A percentile compares a stretch with the other conserved stretches of the same genome.
Conservation (phyloP, 768 basidiomycete species). For the Lactarius sp. region DNA sequence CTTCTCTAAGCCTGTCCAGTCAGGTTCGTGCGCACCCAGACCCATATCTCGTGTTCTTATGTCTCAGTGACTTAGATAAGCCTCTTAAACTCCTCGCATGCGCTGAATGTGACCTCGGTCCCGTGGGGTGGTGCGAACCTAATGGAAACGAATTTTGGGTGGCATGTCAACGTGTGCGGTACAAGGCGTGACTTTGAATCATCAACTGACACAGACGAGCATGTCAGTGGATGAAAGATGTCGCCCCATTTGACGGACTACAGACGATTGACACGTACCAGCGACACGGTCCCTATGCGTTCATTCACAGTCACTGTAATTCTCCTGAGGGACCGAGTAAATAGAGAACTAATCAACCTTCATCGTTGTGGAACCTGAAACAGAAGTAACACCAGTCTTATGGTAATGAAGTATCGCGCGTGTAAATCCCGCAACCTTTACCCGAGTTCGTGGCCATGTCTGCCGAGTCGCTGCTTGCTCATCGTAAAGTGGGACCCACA, state of each 20-base stretch:
- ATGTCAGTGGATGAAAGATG: background rate
- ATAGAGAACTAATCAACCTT: background rate
- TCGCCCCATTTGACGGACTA: background rate
- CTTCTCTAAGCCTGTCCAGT: constrained; percentile 56
- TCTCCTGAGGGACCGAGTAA: background rate
- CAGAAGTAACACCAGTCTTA: background rate
- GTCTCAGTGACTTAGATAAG: constrained; percentile 32
- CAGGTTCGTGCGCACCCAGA: constrained; percentile 31
- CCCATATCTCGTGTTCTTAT: constrained; percentile 7
- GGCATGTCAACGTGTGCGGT: constrained; percentile 62
- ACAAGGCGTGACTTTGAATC: constrained; percentile 32
- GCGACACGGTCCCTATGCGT: background rate
- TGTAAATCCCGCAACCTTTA: background rate
- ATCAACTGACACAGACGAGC: background rate
- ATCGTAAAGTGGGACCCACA: background rate
- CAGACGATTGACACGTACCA: background rate
- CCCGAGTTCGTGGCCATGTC: background rate
- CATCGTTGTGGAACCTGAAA: background rate
- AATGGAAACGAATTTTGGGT: constrained; percentile 77
- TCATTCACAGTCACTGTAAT: background rate
- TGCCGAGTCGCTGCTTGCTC: background rate
- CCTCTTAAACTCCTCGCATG: constrained; percentile 67
- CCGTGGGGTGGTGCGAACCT: constrained; percentile 74
- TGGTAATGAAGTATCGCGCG: background rate
- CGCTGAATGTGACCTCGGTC: constrained; percentile 82